phyloP scores from a whole-genome alignment of 805 yeast species.

The Candida dendrica region DNA sequence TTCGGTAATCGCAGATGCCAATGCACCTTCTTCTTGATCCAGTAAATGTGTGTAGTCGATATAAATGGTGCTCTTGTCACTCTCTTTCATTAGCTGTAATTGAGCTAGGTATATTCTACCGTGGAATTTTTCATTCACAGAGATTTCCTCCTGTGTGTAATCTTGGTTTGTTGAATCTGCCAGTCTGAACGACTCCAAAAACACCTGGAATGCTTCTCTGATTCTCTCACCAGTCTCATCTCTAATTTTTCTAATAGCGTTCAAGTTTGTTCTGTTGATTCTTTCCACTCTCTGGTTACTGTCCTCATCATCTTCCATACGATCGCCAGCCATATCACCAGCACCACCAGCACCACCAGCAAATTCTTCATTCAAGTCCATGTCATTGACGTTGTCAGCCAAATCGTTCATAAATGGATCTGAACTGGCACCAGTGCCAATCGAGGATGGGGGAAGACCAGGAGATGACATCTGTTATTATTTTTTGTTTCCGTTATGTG shows the following conservation, averaged over 20 bases:
- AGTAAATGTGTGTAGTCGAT: slow-evolving; percentile 78
- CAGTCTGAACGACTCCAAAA: slow-evolving; percentile 59
- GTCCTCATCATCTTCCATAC: slow-evolving; percentile 4
- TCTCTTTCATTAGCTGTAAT: slow-evolving; percentile 70
- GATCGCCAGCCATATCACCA: background rate
- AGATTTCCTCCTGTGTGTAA: slow-evolving; percentile 21
- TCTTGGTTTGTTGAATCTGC: slow-evolving; percentile 26
- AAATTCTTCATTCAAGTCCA: background rate
- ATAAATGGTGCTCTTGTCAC: slow-evolving; percentile 70
- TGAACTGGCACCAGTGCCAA: background rate
- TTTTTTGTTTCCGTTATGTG: background rate
- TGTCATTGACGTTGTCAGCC: background rate
- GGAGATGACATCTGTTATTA: background rate
- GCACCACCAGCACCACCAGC: background rate
- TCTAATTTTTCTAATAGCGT: slow-evolving; percentile 74
- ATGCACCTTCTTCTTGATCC: slow-evolving; percentile 72
- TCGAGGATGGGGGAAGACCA: background rate
- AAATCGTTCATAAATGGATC: background rate
- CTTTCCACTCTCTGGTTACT: slow-evolving; percentile 16
- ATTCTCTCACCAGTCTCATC: slow-evolving; percentile 94
- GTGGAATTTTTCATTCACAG: slow-evolving; percentile 31
- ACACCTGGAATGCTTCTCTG: slow-evolving; percentile 81
- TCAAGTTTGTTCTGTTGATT: slow-evolving; percentile 48
- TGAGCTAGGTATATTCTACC: slow-evolving; percentile 71
- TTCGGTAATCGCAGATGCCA: slow-evolving; percentile 83